Conservation (phyloP, 495 filamentous ascomycete genomes). For the Parachaetomium inaequale region DNA sequence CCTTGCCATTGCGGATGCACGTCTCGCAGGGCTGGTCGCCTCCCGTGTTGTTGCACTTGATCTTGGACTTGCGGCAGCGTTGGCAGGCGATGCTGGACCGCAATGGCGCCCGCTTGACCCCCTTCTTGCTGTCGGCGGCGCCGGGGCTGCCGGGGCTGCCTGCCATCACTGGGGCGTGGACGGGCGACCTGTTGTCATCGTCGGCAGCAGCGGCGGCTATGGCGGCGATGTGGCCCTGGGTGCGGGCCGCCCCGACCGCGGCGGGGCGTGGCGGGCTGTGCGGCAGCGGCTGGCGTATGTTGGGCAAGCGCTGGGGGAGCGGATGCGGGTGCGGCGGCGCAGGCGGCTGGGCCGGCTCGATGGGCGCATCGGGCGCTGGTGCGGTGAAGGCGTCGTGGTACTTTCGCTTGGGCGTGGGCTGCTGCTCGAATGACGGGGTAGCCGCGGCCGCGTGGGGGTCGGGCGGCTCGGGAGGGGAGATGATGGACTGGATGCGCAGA, state of each 20-base stretch:
- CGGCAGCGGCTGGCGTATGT: constrained; percentile 31
- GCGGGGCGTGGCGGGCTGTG: constrained; percentile 29
- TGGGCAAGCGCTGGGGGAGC: constrained; percentile 23
- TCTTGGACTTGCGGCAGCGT: constrained; percentile 75
- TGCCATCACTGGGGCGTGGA: constrained; percentile 25
- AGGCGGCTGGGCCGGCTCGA: constrained; percentile 20
- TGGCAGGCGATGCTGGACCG: constrained; percentile 77
- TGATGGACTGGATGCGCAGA: constrained; percentile 48
- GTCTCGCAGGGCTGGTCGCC: constrained; percentile 69
- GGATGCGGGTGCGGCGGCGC: constrained; percentile 11
- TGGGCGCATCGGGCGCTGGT: constrained; percentile 25
- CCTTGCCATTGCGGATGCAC: constrained; percentile 69
- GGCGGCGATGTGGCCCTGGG: constrained; percentile 6
- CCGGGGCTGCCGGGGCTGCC: constrained; percentile 31
- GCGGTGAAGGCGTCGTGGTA: constrained; percentile 36
- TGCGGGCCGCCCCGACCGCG: constrained; percentile 24
- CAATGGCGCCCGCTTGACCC: constrained; percentile 54
- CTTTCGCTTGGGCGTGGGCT: constrained; percentile 35
- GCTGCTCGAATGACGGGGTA: constrained; percentile 20
- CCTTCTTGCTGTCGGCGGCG: constrained; percentile 43
- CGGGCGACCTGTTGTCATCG: constrained; percentile 27
- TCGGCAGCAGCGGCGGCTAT: constrained; percentile 15
- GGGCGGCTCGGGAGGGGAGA: constrained; percentile 44
- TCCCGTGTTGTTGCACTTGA: constrained; percentile 72
- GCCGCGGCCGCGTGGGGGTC: constrained; percentile 38